These are phyloP conservation scores for Arachis stenosperma DNA, from an alignment of 306 rosid genomes.

Conservation along the genomic window DNA sequence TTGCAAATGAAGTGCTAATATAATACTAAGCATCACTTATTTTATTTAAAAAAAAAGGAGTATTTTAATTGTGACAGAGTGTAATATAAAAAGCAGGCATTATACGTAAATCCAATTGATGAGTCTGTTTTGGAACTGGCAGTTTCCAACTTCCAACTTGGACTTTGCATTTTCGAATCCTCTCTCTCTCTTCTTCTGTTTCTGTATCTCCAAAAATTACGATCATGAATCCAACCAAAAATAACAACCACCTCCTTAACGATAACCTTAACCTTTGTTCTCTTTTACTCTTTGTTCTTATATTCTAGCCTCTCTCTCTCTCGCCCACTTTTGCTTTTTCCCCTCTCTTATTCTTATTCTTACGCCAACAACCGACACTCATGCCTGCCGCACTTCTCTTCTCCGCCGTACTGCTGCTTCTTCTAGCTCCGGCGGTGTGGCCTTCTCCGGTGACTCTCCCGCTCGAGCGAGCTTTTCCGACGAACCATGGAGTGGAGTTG, in stretches of 20 bases:
- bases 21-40: too few species aligned
- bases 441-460: slow-evolving; percentile 56
- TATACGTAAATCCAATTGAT: too few species aligned
- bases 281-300: slow-evolving; percentile 38
- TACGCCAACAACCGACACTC: slow-evolving; percentile 7
- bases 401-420: slow-evolving; percentile 44
- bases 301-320: slow-evolving; percentile 29
- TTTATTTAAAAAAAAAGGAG: too few species aligned
- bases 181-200: background rate
- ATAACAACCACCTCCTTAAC: background rate
- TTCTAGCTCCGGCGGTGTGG: slow-evolving; percentile 33
- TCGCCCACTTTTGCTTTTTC: too few species aligned
- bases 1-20: too few species aligned
- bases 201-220: background rate
- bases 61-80: too few species aligned
- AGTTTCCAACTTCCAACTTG: background rate
- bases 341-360: background rate
- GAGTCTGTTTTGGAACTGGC: background rate
- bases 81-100: too few species aligned
- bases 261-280: slow-evolving; percentile 11
- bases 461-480: slow-evolving; percentile 83
- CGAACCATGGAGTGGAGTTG: slow-evolving; percentile 59
- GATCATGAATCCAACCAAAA: slow-evolving; percentile 31
- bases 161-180: background rate
- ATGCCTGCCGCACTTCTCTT: slow-evolving; percentile 50